A percentile compares a stretch with the other conserved stretches of the same genome.
Evolutionary conservation across 2,329 filamentous ascomycete species (phyloP).

Genomic region (Apiospora kogelbergensis): DNA sequence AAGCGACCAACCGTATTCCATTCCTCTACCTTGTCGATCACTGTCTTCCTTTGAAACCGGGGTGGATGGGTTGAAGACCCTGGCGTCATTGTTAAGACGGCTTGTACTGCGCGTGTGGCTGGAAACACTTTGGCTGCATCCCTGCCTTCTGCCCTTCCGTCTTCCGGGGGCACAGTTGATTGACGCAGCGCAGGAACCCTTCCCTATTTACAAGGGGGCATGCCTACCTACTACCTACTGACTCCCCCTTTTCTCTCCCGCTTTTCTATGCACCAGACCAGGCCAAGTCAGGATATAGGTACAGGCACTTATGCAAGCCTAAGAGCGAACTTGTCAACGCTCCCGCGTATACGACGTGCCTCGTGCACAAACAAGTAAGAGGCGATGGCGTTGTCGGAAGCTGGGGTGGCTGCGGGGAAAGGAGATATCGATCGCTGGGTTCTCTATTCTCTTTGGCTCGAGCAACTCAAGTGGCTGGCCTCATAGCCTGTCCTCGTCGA

Average conservation of each 20-base stretch:
- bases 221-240: not conserved
- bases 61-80: not conserved
- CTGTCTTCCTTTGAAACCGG: not conserved
- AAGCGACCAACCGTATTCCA: not conserved
- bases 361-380: not conserved
- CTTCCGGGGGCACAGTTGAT: not conserved
- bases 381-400: not conserved
- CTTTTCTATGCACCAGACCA: not conserved
- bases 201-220: not conserved
- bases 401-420: not conserved
- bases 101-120: not conserved
- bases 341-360: not conserved
- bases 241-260: not conserved
- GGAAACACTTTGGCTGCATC: not conserved
- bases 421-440: not conserved
- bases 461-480: not conserved
- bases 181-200: not conserved
- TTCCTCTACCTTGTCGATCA: not conserved
- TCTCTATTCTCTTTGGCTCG: not conserved
- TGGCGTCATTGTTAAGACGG: not conserved
- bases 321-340: not conserved
- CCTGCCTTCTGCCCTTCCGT: not conserved
- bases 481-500: no score
- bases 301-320: not conserved
- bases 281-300: not conserved